Percentiles rank a stretch among this genome's conserved stretches.
phyloP scores from a whole-genome alignment of 2,329 filamentous ascomycete species.

The Venturia asperata region DNA sequence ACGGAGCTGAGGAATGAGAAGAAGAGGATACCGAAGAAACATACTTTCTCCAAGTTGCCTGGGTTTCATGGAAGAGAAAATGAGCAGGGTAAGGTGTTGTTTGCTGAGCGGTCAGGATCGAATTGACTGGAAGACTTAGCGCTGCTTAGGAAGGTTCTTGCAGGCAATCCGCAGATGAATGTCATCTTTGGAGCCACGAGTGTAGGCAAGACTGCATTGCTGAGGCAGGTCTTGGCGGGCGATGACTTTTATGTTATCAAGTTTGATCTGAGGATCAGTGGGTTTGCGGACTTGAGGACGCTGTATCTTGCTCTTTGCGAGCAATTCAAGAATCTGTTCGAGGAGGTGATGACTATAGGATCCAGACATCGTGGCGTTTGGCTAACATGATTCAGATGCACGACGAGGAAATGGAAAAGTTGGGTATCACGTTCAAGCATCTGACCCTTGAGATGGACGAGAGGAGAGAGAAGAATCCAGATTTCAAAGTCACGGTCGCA shows the following conservation, averaged over 20 bases:
- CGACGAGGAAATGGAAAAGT: constrained; percentile 17
- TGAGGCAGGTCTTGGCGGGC: constrained; percentile 14
- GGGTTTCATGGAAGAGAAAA: constrained; percentile 15
- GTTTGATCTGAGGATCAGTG: constrained; percentile 17
- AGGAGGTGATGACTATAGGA: not conserved
- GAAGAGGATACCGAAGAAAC: constrained; percentile 18
- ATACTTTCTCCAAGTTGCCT: constrained; percentile 15
- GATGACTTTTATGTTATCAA: constrained; percentile 16
- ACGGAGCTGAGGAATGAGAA: constrained; percentile 13
- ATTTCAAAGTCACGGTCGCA: constrained; percentile 13
- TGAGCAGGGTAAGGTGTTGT: not conserved
- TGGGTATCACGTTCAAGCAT: constrained; percentile 14
- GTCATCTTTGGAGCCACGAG: constrained; percentile 14
- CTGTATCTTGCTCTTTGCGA: constrained; percentile 16
- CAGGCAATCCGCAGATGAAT: constrained; percentile 12
- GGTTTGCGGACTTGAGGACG: constrained; percentile 16
- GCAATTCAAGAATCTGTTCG: constrained; percentile 15
- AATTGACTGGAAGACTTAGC: not conserved
- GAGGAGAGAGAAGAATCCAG: constrained; percentile 7
- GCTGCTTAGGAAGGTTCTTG: constrained; percentile 6
- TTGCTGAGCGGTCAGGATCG: not conserved
- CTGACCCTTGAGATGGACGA: constrained; percentile 6
- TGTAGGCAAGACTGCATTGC: constrained; percentile 15
- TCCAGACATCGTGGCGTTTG: not conserved
- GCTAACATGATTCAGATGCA: constrained; percentile 11